Evolutionary conservation across 2,329 filamentous ascomycete species (phyloP).

Genomic region (Clarireedia hainanense): DNA sequence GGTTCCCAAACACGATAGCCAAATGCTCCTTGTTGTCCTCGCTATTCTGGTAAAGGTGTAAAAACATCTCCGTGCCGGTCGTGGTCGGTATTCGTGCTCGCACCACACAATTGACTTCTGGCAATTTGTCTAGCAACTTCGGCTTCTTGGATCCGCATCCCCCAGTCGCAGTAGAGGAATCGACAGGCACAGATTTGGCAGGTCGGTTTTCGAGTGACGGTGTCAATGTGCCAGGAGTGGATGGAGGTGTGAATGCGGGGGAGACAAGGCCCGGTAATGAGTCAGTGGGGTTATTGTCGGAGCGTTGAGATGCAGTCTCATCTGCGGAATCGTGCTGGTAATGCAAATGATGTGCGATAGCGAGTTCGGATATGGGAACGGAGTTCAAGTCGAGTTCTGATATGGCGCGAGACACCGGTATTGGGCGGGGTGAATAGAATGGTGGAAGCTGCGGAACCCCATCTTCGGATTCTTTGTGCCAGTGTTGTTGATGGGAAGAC

Average conservation of each 20-base stretch:
- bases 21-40: conserved; percentile 93
- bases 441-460: conserved; percentile 25
- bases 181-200: conserved; percentile 39
- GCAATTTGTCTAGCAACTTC: conserved; percentile 65
- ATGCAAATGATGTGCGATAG: conserved; percentile 5
- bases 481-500: conserved; percentile 5
- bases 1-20: conserved; percentile 89
- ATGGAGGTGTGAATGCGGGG: conserved; percentile 71
- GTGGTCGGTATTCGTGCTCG: conserved; percentile 92
- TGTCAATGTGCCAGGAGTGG: conserved; percentile 52
- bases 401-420: conserved; percentile 29
- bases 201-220: conserved; percentile 33
- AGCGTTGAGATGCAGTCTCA: conserved; percentile 3
- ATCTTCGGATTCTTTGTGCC: conserved; percentile 19
- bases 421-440: conserved; percentile 30
- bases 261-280: conserved; percentile 57
- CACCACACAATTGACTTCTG: conserved; percentile 86
- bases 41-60: conserved; percentile 90
- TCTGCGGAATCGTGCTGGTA: conserved; percentile 7
- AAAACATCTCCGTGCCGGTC: conserved; percentile 87
- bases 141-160: conserved; percentile 59
- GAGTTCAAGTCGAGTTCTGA: conserved; percentile 29
- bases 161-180: conserved; percentile 45
- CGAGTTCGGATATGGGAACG: conserved; percentile 11
- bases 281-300: conserved; percentile 1